These are phyloP conservation scores for Penicillium sp. DNA, from an alignment of 2,329 filamentous ascomycete species.

Conservation along the genomic window DNA sequence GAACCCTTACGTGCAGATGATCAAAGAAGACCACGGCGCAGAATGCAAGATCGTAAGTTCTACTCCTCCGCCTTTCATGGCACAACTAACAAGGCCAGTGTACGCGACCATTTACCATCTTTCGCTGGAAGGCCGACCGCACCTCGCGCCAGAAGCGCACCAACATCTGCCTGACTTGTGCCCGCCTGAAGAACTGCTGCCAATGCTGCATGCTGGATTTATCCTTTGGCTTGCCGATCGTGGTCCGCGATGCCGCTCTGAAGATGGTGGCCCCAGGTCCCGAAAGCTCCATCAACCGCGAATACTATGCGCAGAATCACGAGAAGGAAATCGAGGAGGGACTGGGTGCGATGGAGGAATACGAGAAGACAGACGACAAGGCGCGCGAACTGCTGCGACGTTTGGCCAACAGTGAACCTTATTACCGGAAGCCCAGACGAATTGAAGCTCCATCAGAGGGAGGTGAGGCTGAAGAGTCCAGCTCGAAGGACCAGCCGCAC, in stretches of 20 bases:
- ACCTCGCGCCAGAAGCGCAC: constrained; percentile 89
- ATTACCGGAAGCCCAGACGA: constrained; percentile 81
- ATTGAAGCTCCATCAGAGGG: constrained; percentile 55
- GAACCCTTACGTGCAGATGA: constrained; percentile 97
- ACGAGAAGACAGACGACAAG: constrained; percentile 96
- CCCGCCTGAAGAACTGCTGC: constrained; percentile 96
- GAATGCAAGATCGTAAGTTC: constrained; percentile 64
- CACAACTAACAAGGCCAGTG: constrained; percentile 47
- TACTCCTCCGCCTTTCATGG: not conserved
- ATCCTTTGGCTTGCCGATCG: constrained; percentile 90
- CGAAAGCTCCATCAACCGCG: constrained; percentile 84
- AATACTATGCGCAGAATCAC: constrained; percentile 97
- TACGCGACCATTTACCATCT: constrained; percentile 91
- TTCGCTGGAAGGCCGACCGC: constrained; percentile 89
- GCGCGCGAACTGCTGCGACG: constrained; percentile 79
- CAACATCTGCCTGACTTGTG: constrained; percentile 93
- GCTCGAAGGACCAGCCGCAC: constrained; percentile 40
- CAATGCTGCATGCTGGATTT: constrained; percentile 98
- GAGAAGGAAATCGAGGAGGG: constrained; percentile 94
- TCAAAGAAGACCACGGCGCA: constrained; percentile 92
- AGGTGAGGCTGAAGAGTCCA: constrained; percentile 38
- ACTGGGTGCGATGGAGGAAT: constrained; percentile 76
- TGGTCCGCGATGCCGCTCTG: constrained; percentile 88
- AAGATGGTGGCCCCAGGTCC: constrained; percentile 97
- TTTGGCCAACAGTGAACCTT: constrained; percentile 87